Conservation (phyloP, 2,329 filamentous ascomycete species). For the Exophiala spinifera region DNA sequence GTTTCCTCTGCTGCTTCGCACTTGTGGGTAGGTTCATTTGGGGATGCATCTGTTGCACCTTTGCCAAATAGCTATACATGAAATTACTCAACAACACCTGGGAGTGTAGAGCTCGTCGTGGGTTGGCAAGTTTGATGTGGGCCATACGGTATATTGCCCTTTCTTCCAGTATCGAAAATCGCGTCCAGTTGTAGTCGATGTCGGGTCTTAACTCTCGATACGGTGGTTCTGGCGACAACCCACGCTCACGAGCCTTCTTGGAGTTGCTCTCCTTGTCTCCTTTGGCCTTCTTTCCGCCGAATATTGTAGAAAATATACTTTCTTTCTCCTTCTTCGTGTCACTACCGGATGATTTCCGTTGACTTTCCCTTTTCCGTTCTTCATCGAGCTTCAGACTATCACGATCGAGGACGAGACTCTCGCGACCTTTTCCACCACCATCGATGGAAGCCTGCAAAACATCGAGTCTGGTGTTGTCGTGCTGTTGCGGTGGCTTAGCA, state of each 20-base stretch:
- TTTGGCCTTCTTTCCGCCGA: constrained; percentile 82
- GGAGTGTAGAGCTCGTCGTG: constrained; percentile 82
- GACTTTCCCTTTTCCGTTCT: constrained; percentile 72
- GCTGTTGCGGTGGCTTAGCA: constrained; percentile 50
- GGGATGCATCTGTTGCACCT: constrained; percentile 98
- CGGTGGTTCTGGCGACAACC: constrained; percentile 76
- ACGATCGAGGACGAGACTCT: constrained; percentile 80
- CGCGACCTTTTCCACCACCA: constrained; percentile 60
- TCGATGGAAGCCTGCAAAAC: constrained; percentile 87
- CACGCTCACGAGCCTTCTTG: constrained; percentile 71
- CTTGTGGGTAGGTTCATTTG: constrained; percentile 88
- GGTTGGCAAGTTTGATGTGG: constrained; percentile 98
- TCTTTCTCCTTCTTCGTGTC: constrained; percentile 85
- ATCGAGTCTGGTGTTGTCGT: constrained; percentile 81
- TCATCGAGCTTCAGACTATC: constrained; percentile 69
- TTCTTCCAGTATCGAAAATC: constrained; percentile 93
- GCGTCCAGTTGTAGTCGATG: constrained; percentile 92
- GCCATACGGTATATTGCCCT: constrained; percentile 98
- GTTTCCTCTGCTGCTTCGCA: constrained; percentile 60
- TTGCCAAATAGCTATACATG: constrained; percentile 98
- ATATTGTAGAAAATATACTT: constrained; percentile 88
- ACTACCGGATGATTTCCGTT: constrained; percentile 65
- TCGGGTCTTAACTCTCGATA: constrained; percentile 74
- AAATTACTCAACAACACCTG: constrained; percentile 98
- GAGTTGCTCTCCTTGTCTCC: constrained; percentile 68